phyloP scores from a whole-genome alignment of 2,329 filamentous ascomycete species.

The Diaporthe sp. region DNA sequence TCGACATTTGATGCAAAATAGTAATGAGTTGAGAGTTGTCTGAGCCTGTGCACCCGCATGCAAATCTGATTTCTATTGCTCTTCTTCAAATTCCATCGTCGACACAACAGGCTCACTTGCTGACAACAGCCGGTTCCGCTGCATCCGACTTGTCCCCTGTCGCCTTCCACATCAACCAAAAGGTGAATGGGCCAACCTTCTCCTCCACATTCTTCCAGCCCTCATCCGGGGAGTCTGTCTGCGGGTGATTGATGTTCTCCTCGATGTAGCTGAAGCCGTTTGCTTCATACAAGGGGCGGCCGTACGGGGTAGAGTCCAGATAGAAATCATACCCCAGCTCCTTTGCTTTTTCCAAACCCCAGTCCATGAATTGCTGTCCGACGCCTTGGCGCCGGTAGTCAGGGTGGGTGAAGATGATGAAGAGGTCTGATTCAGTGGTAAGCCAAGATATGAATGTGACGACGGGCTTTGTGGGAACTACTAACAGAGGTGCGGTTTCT shows the following conservation, averaged over 20 bases:
- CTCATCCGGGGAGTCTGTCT: conserved; percentile 44
- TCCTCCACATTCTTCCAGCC: conserved; percentile 51
- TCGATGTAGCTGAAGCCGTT: conserved; percentile 45
- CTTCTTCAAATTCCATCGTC: not conserved
- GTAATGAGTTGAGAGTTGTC: not conserved
- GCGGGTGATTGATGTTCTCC: conserved; percentile 45
- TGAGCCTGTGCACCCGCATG: not conserved
- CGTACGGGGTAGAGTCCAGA: conserved; percentile 44
- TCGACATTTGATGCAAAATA: not conserved
- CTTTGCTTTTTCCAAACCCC: conserved; percentile 46
- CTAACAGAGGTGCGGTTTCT: conserved; percentile 30
- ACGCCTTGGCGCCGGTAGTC: conserved; percentile 45
- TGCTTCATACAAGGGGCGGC: conserved; percentile 44
- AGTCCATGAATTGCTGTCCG: conserved; percentile 46
- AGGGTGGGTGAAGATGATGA: conserved; percentile 47
- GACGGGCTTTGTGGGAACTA: not conserved
- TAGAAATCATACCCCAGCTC: conserved; percentile 45
- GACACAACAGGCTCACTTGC: not conserved
- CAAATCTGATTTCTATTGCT: not conserved
- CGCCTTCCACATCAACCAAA: conserved; percentile 45
- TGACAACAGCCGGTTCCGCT: not conserved
- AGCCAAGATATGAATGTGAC: not conserved
- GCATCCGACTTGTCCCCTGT: conserved; percentile 40
- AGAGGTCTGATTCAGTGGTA: conserved; percentile 42
- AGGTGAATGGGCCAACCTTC: conserved; percentile 54